Evolutionary conservation across 2,329 filamentous ascomycete species (phyloP), one percentile per base, ranked within the genome.

Genomic region (Apiospora phragmitis): DNA sequence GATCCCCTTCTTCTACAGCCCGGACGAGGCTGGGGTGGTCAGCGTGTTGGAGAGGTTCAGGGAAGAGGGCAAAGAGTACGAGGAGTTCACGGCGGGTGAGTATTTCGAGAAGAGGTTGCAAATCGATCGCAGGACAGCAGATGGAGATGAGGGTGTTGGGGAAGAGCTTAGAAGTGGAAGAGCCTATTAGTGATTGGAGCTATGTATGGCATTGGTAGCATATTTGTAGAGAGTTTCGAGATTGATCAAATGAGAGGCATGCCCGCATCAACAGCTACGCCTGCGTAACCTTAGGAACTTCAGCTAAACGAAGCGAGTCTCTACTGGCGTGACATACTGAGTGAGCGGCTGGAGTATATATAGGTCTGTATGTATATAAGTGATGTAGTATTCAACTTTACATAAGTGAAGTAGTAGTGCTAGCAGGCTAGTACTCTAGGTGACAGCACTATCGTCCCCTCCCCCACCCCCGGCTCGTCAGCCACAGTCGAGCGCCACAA

Each of bases 41-140:
- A 47, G 65, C 5, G 65, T 68, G 32, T 6, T 70, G 49, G 66
- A 70, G 7, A 21, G 35, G 29, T 70, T 68, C 8, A 29, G 65
- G 65, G 55, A 70, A 51, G 21, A 38, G 14, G 69, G 69, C 5
- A 65, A 49, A 21, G 55, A 43, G 65, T 70, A 70, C 35, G 69
- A 70, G 32, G n/a, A 45, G 26, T 70, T 70, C 59, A 70, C 69
- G 9, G 69, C 69, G 6, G 69, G 69, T 16, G 66, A 70, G 26
- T 70, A 70, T 29, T 70, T 70, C 38, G 69, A 70, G 49, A 35
- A 43, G 69, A 68, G 69, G 51, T 65, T 70, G 66, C 69, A 70
- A 26, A 70, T 70, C 42, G 69, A 70, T 68, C 47, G 69, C 38
- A 45, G 69, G 69, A 70, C 69, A 29, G 66, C 66, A 32, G 69